Evolutionary conservation across 495 filamentous ascomycete species (phyloP).

Genomic region (Hapsidospora chrysogenum): DNA sequence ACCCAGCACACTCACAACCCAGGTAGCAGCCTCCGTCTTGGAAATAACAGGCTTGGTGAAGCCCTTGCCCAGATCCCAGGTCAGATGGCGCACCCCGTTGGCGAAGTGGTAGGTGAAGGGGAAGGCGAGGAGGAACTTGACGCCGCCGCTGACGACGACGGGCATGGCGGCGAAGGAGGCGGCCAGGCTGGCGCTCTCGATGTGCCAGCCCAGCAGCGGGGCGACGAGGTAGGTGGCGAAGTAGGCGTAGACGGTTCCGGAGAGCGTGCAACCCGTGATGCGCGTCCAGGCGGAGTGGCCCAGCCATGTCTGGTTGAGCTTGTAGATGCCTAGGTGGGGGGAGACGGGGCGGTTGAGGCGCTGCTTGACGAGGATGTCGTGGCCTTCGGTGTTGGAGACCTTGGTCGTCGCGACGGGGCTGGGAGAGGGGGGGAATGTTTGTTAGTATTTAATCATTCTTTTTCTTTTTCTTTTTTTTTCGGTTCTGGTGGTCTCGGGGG

Average conservation of each 20-base stretch:
- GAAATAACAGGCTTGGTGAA: conserved; percentile 57
- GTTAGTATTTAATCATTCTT: not conserved
- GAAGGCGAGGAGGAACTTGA: conserved; percentile 57
- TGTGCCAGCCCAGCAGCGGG: conserved; percentile 67
- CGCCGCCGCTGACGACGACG: conserved; percentile 42
- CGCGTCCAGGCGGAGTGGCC: conserved; percentile 51
- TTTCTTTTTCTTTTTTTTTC: conserved; percentile 1
- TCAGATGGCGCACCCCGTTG: conserved; percentile 82
- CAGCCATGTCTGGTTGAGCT: conserved; percentile 76
- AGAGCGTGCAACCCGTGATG: conserved; percentile 59
- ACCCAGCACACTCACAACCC: conserved; percentile 47
- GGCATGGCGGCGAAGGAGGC: conserved; percentile 63
- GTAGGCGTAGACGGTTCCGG: conserved; percentile 69
- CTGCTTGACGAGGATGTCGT: conserved; percentile 66
- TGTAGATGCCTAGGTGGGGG: conserved; percentile 83
- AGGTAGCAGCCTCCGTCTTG: conserved; percentile 55
- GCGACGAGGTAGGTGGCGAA: conserved; percentile 67
- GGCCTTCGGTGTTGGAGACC: conserved; percentile 37
- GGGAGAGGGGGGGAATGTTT: conserved; percentile 2
- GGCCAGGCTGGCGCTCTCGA: conserved; percentile 65
- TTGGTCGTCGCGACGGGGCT: conserved; percentile 43
- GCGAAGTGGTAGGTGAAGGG: conserved; percentile 78
- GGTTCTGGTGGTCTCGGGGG: not conserved
- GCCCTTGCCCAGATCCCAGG: conserved; percentile 60
- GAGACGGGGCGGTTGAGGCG: conserved; percentile 71